Evolutionary conservation across 202 grass and related monocot genomes (phyloP), one percentile per base, ranked within the genome.

Genomic region (Zoysia matrella): DNA sequence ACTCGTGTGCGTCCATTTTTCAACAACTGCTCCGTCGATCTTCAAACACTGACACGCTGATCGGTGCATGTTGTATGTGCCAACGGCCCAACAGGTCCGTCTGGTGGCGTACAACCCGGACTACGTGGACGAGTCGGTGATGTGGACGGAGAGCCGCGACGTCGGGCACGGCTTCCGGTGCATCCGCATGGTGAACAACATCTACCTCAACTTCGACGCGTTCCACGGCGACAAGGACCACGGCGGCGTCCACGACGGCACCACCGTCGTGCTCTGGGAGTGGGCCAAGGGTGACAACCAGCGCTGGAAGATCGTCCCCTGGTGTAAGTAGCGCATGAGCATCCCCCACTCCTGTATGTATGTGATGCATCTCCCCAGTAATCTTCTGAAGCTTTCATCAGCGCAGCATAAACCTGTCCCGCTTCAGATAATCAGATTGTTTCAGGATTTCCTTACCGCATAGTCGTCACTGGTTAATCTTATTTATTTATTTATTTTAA

Each of bases 221-320:
- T 36, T 36, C 30, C 30, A 36, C 30, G 30, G 30, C 30, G 30
- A 36, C 30, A 36, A 36, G 30, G 30, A 36, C 30, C 30, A 36
- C 30, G 30, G 30, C 30, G 30, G 30, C 30, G 30, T 36, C 30
- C 30, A 36, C 30, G 30, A 36, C 88, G 91, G 94, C 61, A 97
- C 88, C 63, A 39, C 49, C n/a, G 43, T 97, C 6, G 84, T 89
- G 5, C 94, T 97, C 47, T 97, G 94, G 94, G 86, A 97, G 61
- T 97, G 94, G 94, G 83, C 82, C 67, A 68, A 93, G 81, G 91
- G 91, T 0, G 94, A 97, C 85, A 97, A 93, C 84, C 94, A 97
- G 74, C 50, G 87, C 69, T 97, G 94, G 94, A 97, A 93, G 82
- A 97, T 97, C 49, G 11, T 91, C 12, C 91, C 91, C 2, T 93